Percentiles rank a stretch among this genome's conserved stretches.
Conservation (phyloP, 208 protist species). For the Leishmania tarentolae region DNA sequence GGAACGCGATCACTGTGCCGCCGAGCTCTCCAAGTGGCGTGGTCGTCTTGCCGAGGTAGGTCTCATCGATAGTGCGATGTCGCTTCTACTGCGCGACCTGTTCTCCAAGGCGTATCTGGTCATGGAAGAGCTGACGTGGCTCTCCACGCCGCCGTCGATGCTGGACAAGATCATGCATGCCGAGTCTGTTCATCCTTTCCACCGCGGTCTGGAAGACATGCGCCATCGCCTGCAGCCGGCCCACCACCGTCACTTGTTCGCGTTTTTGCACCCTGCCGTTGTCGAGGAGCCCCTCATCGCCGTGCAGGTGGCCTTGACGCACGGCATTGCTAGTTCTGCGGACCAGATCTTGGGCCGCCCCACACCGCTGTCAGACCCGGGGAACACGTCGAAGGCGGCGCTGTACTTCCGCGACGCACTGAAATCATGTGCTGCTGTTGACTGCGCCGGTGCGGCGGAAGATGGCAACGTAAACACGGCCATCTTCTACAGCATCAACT, state of each 20-base stretch:
- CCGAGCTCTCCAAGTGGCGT: constrained; percentile 45
- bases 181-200: constrained; percentile 80
- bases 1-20: constrained; percentile 1
- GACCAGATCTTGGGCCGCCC: constrained; percentile 62
- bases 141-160: constrained; percentile 60
- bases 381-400: constrained; percentile 24
- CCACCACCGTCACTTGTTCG: constrained; percentile 72
- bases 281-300: constrained; percentile 85
- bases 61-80: constrained; percentile 56
- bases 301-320: constrained; percentile 80
- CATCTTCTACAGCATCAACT: constrained; percentile 92
- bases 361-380: constrained; percentile 42
- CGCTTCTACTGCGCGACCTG: constrained; percentile 73
- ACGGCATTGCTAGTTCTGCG: constrained; percentile 60
- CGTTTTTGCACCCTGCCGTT: constrained; percentile 81
- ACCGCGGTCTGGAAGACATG: constrained; percentile 60
- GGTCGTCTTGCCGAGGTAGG: constrained; percentile 54
- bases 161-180: constrained; percentile 78
- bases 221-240: constrained; percentile 71
- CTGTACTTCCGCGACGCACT: constrained; percentile 21
- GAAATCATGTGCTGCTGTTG: background rate
- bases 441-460: background rate
- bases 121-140: constrained; percentile 89
- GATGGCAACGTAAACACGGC: constrained; percentile 72
- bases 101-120: constrained; percentile 81